These are phyloP conservation scores for Mortierella sp. DNA, from an alignment of 371 early-diverging fungal genomes.

Conservation along the genomic window DNA sequence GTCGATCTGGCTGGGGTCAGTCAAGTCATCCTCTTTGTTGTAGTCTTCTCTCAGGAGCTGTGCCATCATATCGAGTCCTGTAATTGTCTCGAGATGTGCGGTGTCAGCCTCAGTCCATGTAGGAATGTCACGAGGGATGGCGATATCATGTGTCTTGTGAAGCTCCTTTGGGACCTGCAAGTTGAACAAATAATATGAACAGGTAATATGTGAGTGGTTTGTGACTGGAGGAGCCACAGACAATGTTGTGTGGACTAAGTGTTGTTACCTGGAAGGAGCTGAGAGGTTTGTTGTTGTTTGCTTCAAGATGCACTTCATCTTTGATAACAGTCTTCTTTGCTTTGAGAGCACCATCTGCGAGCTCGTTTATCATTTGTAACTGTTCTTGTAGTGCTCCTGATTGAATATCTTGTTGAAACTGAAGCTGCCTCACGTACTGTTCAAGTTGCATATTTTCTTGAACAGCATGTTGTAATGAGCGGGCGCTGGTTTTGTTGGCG, in stretches of 20 bases:
- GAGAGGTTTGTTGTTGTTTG: background rate
- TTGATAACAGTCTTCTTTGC: background rate
- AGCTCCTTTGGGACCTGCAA: conserved; percentile 21
- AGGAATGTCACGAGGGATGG: conserved; percentile 33
- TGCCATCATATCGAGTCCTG: conserved; percentile 22
- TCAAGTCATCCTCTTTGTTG: conserved; percentile 10
- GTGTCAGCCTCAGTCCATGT: conserved; percentile 34
- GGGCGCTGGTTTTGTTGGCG: background rate
- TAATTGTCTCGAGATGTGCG: conserved; percentile 10
- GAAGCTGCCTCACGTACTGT: background rate
- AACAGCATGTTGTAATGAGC: background rate
- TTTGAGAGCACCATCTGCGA: background rate
- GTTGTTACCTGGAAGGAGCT: conserved; percentile 24
- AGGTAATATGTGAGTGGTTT: no score
- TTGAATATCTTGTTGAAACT: background rate
- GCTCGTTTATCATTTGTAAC: background rate
- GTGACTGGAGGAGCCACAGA: no score
- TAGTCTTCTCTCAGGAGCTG: conserved; percentile 33
- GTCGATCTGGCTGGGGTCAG: conserved; percentile 1
- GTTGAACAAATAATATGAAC: background rate
- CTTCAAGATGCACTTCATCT: background rate
- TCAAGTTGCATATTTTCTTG: background rate
- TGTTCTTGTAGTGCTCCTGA: conserved; percentile 4
- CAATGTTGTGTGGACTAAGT: no score
- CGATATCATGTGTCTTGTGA: conserved; percentile 33